Conservation (phyloP, 2,329 filamentous ascomycete genomes). For the Shiraia sp. region DNA sequence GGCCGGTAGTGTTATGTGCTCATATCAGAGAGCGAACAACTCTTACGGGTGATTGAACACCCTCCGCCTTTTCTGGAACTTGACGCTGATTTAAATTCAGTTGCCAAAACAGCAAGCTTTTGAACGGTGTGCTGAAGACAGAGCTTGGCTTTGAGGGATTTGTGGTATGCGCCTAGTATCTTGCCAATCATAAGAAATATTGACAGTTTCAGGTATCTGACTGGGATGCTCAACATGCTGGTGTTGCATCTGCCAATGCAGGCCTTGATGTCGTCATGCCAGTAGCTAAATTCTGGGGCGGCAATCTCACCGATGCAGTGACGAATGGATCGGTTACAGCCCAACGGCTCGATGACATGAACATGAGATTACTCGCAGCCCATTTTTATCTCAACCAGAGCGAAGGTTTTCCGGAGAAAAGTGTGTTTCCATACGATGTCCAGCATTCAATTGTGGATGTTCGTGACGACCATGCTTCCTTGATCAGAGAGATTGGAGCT, state of each 20-base stretch:
- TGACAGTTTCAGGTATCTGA: conserved; percentile 29
- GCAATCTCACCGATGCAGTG: conserved; percentile 35
- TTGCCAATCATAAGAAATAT: neutral
- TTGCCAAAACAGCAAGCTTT: conserved; percentile 44
- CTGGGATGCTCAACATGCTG: conserved; percentile 52
- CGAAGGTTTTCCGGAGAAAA: conserved; percentile 36
- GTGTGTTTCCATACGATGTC: conserved; percentile 25
- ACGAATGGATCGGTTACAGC: conserved; percentile 30
- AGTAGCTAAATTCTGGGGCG: conserved; percentile 34
- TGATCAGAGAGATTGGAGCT: conserved; percentile 48
- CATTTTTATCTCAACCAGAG: conserved; percentile 44
- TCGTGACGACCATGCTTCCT: conserved; percentile 45
- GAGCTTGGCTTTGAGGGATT: conserved; percentile 55
- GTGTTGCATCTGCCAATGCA: conserved; percentile 49
- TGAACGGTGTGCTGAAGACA: conserved; percentile 56
- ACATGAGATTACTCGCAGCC: conserved; percentile 30
- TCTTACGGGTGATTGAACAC: conserved; percentile 16
- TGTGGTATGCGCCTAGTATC: conserved; percentile 31
- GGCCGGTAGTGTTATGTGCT: conserved; percentile 64
- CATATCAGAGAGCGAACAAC: conserved; percentile 43
- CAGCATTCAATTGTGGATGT: conserved; percentile 52
- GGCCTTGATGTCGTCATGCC: conserved; percentile 55
- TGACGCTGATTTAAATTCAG: conserved; percentile 33
- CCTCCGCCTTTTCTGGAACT: neutral
- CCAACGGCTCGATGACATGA: conserved; percentile 37